Evolutionary conservation across 768 basidiomycete species (phyloP).

Genomic region (Termitomyces sp.): DNA sequence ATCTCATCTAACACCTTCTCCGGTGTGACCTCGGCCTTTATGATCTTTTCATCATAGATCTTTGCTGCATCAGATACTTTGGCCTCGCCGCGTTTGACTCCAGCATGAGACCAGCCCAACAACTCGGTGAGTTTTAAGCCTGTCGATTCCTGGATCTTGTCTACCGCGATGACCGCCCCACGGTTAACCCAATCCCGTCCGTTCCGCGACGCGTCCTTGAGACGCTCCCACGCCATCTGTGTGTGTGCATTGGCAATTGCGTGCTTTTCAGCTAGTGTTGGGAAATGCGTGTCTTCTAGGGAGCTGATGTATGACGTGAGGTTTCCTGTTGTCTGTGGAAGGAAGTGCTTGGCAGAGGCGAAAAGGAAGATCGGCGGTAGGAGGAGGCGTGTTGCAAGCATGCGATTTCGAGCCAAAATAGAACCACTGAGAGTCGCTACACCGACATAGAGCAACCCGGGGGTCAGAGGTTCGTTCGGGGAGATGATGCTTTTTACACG

Average conservation of each 20-base stretch:
- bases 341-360: constrained; percentile 73
- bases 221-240: constrained; percentile 50
- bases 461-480: constrained; percentile 76
- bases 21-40: constrained; percentile 9
- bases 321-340: constrained; percentile 77
- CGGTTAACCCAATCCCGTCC: constrained; percentile 38
- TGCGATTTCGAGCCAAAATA: constrained; percentile 76
- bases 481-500: constrained; percentile 82
- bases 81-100: constrained; percentile 13
- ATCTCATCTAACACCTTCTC: constrained; percentile 21
- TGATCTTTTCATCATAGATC: constrained; percentile 20
- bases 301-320: constrained; percentile 57
- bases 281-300: constrained; percentile 70
- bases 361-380: constrained; percentile 75
- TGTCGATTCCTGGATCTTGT: constrained; percentile 59
- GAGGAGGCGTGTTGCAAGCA: constrained; percentile 59
- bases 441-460: constrained; percentile 87
- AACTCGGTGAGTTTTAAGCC: constrained; percentile 68
- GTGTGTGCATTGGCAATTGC: constrained; percentile 57
- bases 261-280: constrained; percentile 64
- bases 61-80: constrained; percentile 18
- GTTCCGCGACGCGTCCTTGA: constrained; percentile 44
- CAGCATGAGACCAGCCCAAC: constrained; percentile 35
- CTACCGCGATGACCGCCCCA: constrained; percentile 42
- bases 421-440: constrained; percentile 86